These are phyloP conservation scores for Kuraishia borneana DNA, from an alignment of 805 yeast genomes.

Conservation along the genomic window DNA sequence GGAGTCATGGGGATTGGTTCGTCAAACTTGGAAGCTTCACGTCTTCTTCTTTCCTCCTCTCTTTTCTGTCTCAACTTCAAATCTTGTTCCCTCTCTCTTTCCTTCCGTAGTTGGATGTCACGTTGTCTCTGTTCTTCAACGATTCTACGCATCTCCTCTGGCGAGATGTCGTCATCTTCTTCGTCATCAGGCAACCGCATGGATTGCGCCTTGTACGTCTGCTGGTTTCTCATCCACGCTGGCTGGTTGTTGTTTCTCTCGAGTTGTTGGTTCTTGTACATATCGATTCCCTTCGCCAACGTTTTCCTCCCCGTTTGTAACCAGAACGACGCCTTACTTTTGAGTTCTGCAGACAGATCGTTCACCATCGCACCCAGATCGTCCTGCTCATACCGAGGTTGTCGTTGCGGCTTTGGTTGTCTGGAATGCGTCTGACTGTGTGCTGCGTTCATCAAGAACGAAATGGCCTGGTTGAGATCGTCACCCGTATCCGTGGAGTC, in stretches of 20 bases:
- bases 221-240: constrained; percentile 65
- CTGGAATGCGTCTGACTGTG: constrained; percentile 20
- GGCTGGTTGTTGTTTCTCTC: constrained; percentile 32
- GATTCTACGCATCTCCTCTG: constrained; percentile 26
- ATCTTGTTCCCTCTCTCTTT: constrained; percentile 8
- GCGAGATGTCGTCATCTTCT: constrained; percentile 29
- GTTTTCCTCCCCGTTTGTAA: constrained; percentile 50
- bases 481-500: constrained; percentile 36
- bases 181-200: constrained; percentile 21
- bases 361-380: constrained; percentile 30
- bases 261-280: constrained; percentile 29
- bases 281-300: constrained; percentile 50
- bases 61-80: constrained; percentile 3
- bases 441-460: constrained; percentile 50
- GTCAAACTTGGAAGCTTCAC: constrained; percentile 6
- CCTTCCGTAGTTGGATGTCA: constrained; percentile 16
- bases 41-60: constrained; percentile 6
- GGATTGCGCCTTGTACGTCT: constrained; percentile 30
- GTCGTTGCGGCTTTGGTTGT: constrained; percentile 2
- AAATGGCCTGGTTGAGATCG: constrained; percentile 56
- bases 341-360: constrained; percentile 43
- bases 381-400: constrained; percentile 10
- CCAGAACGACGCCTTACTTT: constrained; percentile 47
- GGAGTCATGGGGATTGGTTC: constrained; percentile 6
- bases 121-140: constrained; percentile 27